A percentile compares a stretch with the other conserved stretches of the same genome.
Conservation (phyloP, 2,329 filamentous ascomycete genomes). For the Boeremia exigua region DNA sequence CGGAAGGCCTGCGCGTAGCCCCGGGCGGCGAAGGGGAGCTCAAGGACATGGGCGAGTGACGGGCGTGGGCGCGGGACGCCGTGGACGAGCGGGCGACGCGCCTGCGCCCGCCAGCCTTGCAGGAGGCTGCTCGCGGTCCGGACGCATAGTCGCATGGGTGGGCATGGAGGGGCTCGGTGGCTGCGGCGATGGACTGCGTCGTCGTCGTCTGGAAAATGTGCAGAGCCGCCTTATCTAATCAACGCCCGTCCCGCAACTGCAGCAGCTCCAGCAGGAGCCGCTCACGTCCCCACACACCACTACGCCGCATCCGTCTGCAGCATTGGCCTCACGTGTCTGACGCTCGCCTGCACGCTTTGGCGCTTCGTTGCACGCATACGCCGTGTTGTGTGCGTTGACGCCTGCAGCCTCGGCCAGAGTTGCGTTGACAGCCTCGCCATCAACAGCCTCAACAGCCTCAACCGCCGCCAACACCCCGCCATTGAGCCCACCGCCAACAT, state of each 20-base stretch:
- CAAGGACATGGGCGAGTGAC: conserved; percentile 21
- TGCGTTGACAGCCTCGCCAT: conserved; percentile 39
- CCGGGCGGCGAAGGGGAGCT: conserved; percentile 25
- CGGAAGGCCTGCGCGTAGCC: conserved; percentile 48
- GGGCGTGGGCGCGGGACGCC: background rate
- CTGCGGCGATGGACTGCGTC: background rate
- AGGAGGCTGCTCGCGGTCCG: conserved; percentile 51
- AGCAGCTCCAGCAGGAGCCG: background rate
- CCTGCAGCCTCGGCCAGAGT: conserved; percentile 17
- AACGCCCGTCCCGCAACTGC: background rate
- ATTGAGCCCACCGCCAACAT: conserved; percentile 25
- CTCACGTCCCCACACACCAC: conserved; percentile 16
- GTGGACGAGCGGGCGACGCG: conserved; percentile 20
- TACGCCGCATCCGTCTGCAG: conserved; percentile 15
- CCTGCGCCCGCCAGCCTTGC: conserved; percentile 44
- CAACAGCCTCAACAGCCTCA: conserved; percentile 29
- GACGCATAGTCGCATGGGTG: conserved; percentile 59
- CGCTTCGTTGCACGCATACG: background rate
- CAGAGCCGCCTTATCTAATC: conserved; percentile 15
- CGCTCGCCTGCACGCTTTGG: background rate
- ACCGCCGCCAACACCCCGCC: background rate
- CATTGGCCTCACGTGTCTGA: conserved; percentile 7
- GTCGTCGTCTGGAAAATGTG: conserved; percentile 7
- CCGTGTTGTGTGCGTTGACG: background rate
- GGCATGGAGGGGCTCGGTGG: conserved; percentile 31